Evolutionary conservation across 129 eudicot genomes (phyloP).

Genomic region (Sambucus nigra): DNA sequence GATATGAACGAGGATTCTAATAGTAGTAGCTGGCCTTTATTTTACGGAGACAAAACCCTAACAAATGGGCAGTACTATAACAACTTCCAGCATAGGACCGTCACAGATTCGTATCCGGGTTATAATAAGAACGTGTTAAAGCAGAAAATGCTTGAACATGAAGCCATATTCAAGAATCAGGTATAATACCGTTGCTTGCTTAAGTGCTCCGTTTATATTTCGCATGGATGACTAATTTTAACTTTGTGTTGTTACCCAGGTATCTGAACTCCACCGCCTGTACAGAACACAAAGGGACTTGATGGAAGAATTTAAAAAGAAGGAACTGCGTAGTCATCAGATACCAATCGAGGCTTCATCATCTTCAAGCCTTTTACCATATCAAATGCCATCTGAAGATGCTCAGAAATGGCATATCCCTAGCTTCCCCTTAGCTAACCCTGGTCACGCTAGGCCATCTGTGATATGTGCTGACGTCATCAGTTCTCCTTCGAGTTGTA

Average conservation of each 20-base stretch:
- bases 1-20: slow-evolving; percentile 80
- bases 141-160: slow-evolving; percentile 91
- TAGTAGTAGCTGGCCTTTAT: slow-evolving; percentile 64
- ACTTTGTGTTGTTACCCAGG: slow-evolving; percentile 34
- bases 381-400: slow-evolving; percentile 52
- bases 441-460: slow-evolving; percentile 42
- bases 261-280: slow-evolving; percentile 84
- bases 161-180: slow-evolving; percentile 77
- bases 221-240: slow-evolving; percentile 10
- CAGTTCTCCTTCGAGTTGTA: slow-evolving; percentile 58
- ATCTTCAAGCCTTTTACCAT: slow-evolving; percentile 62
- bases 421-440: slow-evolving; percentile 35
- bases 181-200: slow-evolving; percentile 21
- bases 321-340: slow-evolving; percentile 35
- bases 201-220: background rate
- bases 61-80: slow-evolving; percentile 63
- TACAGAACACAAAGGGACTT: slow-evolving; percentile 84
- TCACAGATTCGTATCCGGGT: slow-evolving; percentile 41
- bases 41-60: slow-evolving; percentile 53
- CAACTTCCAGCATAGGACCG: slow-evolving; percentile 37
- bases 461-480: slow-evolving; percentile 43
- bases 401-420: slow-evolving; percentile 53
- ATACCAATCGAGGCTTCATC: slow-evolving; percentile 62
- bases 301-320: slow-evolving; percentile 77
- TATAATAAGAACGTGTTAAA: slow-evolving; percentile 66